Percentiles rank a stretch among this genome's conserved stretches.
phyloP scores from a whole-genome alignment of 768 basidiomycete species.

The Suillus spraguei region DNA sequence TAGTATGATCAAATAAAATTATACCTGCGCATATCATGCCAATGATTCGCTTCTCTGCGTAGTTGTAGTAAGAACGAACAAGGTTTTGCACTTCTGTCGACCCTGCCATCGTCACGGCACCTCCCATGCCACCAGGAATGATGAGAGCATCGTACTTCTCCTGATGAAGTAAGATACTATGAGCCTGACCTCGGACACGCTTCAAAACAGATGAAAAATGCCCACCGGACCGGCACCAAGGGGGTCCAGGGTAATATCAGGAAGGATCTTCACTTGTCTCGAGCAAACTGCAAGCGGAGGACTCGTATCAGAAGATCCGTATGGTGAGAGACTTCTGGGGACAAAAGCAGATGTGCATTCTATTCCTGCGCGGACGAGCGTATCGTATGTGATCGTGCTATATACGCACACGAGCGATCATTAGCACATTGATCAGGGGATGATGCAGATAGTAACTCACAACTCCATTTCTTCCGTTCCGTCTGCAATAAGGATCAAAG shows the following conservation, averaged over 20 bases:
- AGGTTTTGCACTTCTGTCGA: slow-evolving; percentile 62
- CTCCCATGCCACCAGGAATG: slow-evolving; percentile 79
- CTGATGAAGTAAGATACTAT: slow-evolving; percentile 33
- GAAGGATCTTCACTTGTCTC: slow-evolving; percentile 71
- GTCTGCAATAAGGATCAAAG: slow-evolving; percentile 73
- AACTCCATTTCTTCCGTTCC: slow-evolving; percentile 93
- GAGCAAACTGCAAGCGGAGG: slow-evolving; percentile 65
- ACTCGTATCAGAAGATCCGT: slow-evolving; percentile 29
- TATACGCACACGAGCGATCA: background rate
- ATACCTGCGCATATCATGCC: slow-evolving; percentile 87
- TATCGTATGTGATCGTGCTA: slow-evolving; percentile 83
- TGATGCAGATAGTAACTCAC: slow-evolving; percentile 42
- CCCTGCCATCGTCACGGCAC: slow-evolving; percentile 71
- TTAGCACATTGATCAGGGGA: slow-evolving; percentile 8
- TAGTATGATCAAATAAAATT: background rate
- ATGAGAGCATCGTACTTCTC: slow-evolving; percentile 69
- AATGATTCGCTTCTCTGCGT: slow-evolving; percentile 43
- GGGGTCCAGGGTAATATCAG: slow-evolving; percentile 58
- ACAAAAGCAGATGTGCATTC: slow-evolving; percentile 66
- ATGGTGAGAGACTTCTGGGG: slow-evolving; percentile 34
- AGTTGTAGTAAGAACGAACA: slow-evolving; percentile 51
- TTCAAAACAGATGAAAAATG: slow-evolving; percentile 1
- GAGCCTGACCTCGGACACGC: background rate
- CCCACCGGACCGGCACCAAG: slow-evolving; percentile 50
- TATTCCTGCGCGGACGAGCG: slow-evolving; percentile 76